These are phyloP conservation scores for Daldinia sp. DNA, from an alignment of 2,329 filamentous ascomycete genomes.

Conservation along the genomic window DNA sequence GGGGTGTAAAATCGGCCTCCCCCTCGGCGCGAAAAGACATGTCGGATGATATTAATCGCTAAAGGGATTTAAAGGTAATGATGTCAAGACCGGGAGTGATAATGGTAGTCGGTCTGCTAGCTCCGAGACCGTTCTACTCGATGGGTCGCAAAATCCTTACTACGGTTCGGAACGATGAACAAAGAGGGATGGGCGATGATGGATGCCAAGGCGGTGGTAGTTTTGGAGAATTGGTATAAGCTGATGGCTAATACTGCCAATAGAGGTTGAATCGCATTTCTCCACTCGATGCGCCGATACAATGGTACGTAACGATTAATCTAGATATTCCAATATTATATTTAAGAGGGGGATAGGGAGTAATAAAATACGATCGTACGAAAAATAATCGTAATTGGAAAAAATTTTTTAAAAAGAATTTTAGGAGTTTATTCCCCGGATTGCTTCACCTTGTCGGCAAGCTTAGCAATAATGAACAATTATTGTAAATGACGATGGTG, in stretches of 20 bases:
- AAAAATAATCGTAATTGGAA: too few species aligned
- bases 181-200: slow-evolving; percentile 12
- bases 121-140: slow-evolving; percentile 11
- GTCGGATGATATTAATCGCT: background rate
- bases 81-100: slow-evolving; percentile 13
- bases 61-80: background rate
- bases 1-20: slow-evolving; percentile 4
- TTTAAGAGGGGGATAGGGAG: slow-evolving; percentile 8
- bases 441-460: slow-evolving; percentile 1
- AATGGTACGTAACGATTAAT: background rate
- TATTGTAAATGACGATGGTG: background rate
- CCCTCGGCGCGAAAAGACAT: slow-evolving; percentile 17
- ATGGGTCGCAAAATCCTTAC: slow-evolving; percentile 13
- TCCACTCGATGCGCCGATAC: slow-evolving; percentile 7
- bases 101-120: slow-evolving; percentile 4
- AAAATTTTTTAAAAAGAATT: slow-evolving; percentile 4
- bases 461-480: slow-evolving; percentile 11
- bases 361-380: too few species aligned
- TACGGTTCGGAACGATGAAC: slow-evolving; percentile 14
- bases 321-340: too few species aligned
- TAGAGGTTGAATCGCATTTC: slow-evolving; percentile 20
- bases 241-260: too few species aligned
- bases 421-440: background rate
- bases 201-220: slow-evolving; percentile 26
- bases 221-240: slow-evolving; percentile 1